Conservation (phyloP, 2,329 filamentous ascomycete species). For the Hypomyces perniciosus region DNA sequence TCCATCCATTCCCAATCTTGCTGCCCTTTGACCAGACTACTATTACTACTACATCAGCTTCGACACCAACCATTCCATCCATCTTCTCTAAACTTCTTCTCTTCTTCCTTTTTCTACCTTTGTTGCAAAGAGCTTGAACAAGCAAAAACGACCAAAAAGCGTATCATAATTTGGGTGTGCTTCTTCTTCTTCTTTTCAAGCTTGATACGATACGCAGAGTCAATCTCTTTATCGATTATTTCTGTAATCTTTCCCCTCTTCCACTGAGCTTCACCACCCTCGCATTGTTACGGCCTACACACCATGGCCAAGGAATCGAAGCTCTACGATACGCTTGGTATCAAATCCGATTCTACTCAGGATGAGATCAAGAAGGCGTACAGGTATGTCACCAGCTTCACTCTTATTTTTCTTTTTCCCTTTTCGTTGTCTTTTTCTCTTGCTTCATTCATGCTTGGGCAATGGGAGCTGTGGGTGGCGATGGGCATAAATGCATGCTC, state of each 20-base stretch:
- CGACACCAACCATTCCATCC: constrained; percentile 14
- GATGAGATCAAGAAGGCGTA: constrained; percentile 98
- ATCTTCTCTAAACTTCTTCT: neutral
- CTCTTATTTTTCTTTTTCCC: neutral
- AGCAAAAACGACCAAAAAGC: too few species aligned
- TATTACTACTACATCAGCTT: neutral
- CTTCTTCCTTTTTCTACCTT: constrained; percentile 2
- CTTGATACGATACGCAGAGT: neutral
- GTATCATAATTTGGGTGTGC: too few species aligned
- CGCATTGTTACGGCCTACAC: constrained; percentile 12
- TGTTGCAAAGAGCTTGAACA: too few species aligned
- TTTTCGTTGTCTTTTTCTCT: neutral
- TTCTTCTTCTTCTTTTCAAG: too few species aligned
- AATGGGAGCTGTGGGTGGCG: constrained; percentile 7
- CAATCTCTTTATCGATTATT: neutral
- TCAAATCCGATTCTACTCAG: constrained; percentile 75
- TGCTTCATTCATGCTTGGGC: constrained; percentile 5
- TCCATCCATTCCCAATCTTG: constrained; percentile 12
- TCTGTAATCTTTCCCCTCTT: too few species aligned
- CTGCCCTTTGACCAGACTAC: too few species aligned
- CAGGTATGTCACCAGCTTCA: constrained; percentile 49
- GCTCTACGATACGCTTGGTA: constrained; percentile 79
- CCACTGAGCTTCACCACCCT: neutral
- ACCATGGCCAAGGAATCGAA: constrained; percentile 92
- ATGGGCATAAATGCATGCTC: constrained; percentile 1